Evolutionary conservation across 2,329 filamentous ascomycete species (phyloP).

Genomic region (Mycogone perniciosa): DNA sequence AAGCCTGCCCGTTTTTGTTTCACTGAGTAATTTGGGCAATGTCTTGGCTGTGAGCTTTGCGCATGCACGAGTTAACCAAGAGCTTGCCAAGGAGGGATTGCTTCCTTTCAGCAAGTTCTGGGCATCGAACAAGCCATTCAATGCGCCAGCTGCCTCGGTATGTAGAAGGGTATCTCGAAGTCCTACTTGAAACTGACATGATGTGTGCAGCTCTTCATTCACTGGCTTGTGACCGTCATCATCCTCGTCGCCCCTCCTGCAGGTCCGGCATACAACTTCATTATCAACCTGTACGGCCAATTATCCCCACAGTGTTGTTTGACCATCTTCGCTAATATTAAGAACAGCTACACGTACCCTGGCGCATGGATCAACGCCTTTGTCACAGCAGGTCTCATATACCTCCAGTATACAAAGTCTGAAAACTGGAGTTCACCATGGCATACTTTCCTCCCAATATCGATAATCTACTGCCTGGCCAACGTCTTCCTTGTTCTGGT

Average conservation of each 20-base stretch:
- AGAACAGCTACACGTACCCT: slow-evolving; percentile 40
- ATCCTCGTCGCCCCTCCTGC: slow-evolving; percentile 61
- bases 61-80: slow-evolving; percentile 54
- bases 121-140: slow-evolving; percentile 63
- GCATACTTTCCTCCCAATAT: slow-evolving; percentile 43
- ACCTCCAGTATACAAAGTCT: slow-evolving; percentile 42
- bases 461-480: slow-evolving; percentile 41
- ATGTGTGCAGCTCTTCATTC: slow-evolving; percentile 45
- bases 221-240: slow-evolving; percentile 60
- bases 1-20: slow-evolving; percentile 50
- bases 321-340: not conserved
- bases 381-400: slow-evolving; percentile 45
- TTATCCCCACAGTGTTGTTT: not conserved
- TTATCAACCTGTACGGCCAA: slow-evolving; percentile 44
- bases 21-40: slow-evolving; percentile 55
- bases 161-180: slow-evolving; percentile 10
- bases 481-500: slow-evolving; percentile 48
- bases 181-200: not conserved
- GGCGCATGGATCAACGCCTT: slow-evolving; percentile 49
- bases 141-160: slow-evolving; percentile 53
- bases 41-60: slow-evolving; percentile 56
- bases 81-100: slow-evolving; percentile 64
- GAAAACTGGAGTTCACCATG: slow-evolving; percentile 50
- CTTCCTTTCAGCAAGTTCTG: slow-evolving; percentile 60
- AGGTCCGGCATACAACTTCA: slow-evolving; percentile 63